Conservation (phyloP, 148 eudicot genomes). For the Rhododendron ovatum region DNA sequence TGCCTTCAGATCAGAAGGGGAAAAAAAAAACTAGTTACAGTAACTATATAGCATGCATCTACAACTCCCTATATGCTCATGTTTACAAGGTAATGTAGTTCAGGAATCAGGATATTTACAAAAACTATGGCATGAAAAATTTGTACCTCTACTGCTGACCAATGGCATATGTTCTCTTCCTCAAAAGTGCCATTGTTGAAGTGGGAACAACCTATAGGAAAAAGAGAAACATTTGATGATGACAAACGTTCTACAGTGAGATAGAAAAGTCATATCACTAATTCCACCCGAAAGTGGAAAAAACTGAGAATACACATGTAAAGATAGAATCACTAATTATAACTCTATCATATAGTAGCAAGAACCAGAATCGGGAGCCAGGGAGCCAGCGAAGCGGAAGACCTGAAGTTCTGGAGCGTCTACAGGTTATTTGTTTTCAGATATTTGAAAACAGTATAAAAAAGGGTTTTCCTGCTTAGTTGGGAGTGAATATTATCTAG, state of each 20-base stretch:
- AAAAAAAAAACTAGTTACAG: not conserved
- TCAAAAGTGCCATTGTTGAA: conserved; percentile 30
- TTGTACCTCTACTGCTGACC: conserved; percentile 42
- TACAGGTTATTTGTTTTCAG: not conserved
- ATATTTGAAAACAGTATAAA: not conserved
- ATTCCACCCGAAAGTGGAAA: not conserved
- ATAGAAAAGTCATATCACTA: not conserved
- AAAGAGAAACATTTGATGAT: not conserved
- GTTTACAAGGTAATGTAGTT: not conserved
- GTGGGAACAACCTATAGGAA: conserved; percentile 46
- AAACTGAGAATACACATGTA: not conserved
- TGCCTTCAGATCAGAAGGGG: not conserved
- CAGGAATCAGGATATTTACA: not conserved
- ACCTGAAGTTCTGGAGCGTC: not conserved
- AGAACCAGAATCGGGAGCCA: not conserved
- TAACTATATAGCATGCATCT: not conserved
- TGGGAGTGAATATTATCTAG: not conserved
- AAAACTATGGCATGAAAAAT: not conserved
- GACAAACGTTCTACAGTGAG: not conserved
- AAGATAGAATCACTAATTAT: not conserved
- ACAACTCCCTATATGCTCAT: not conserved
- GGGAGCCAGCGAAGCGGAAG: not conserved
- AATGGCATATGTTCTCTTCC: conserved; percentile 34
- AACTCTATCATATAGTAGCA: not conserved
- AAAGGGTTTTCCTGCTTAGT: not conserved